These are phyloP conservation scores for Lojkania enalia DNA, from an alignment of 2,329 filamentous ascomycete species.

Conservation along the genomic window DNA sequence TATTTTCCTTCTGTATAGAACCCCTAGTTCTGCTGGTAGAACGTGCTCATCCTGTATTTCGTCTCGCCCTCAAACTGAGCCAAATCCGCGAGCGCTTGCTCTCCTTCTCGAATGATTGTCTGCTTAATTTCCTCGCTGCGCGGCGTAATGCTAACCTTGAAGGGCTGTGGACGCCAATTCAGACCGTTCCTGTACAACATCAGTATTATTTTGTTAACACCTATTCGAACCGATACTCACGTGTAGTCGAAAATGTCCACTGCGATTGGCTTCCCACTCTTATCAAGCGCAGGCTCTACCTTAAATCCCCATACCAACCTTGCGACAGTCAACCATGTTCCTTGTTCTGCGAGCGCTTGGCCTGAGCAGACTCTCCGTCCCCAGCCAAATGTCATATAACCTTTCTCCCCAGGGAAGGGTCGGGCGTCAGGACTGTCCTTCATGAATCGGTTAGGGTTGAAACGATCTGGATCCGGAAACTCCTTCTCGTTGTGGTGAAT, in stretches of 20 bases:
- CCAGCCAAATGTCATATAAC: slow-evolving; percentile 60
- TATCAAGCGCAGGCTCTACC: slow-evolving; percentile 49
- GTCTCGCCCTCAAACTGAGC: slow-evolving; percentile 59
- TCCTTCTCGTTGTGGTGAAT: slow-evolving; percentile 46
- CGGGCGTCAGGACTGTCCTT: slow-evolving; percentile 31
- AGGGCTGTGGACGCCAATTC: slow-evolving; percentile 62
- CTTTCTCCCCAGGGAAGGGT: slow-evolving; percentile 48
- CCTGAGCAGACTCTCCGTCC: slow-evolving; percentile 63
- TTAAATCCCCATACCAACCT: slow-evolving; percentile 62
- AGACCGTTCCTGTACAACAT: slow-evolving; percentile 59
- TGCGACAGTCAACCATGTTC: slow-evolving; percentile 62
- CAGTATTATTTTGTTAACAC: slow-evolving; percentile 10
- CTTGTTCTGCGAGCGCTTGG: slow-evolving; percentile 62
- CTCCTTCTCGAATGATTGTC: slow-evolving; percentile 58
- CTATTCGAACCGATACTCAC: slow-evolving; percentile 35
- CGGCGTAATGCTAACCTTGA: slow-evolving; percentile 58
- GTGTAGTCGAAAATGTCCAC: slow-evolving; percentile 63
- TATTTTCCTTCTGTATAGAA: too few relatives aligned
- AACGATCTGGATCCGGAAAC: slow-evolving; percentile 44
- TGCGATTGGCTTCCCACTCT: slow-evolving; percentile 51
- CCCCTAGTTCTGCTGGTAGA: slow-evolving; percentile 24
- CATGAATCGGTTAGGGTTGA: slow-evolving; percentile 39
- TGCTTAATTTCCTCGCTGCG: slow-evolving; percentile 53
- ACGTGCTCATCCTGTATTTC: slow-evolving; percentile 57
- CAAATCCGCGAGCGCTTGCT: slow-evolving; percentile 56